Evolutionary conservation across 331 rosid genomes (phyloP), one percentile per base, ranked within the genome.

Genomic region (Quercus phellos): DNA sequence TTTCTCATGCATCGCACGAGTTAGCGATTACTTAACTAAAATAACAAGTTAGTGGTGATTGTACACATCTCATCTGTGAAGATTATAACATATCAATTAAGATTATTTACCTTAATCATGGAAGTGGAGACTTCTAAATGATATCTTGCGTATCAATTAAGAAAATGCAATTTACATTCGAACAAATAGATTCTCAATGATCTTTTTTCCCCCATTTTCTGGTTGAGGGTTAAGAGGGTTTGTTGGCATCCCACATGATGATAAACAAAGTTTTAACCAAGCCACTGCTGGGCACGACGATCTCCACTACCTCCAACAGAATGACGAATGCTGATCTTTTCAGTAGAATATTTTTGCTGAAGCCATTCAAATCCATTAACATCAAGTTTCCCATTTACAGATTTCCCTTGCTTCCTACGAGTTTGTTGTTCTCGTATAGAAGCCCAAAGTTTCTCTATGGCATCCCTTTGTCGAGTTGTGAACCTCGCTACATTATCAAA

Each of bases 211-310:
- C 53, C 53, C 6, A 22, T 8, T 18, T 55, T 59, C 2, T 10
- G 18, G 30, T 59, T 22, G 1, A 1, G 3, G 34, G 66, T 5
- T 9, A 24, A 22, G 29, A 54, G 55, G 55, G 66, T 63, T 79
- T 46, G 16, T 46, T 11, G 50, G 17, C 60, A 30, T 18, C 74
- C 51, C 27, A 24, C 75, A 18, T 26, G 0, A 53, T 10, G 64
- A 27, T 29, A 51, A 10, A 26, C 19, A 61, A 29, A 17, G 9
- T 16, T 46, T 46, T 46, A 94, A 66, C 99, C 99, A 70, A 92
- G 98, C 97, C 99, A 95, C 81, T 89, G 96, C 80, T 93, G 85
- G 66, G 98, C 94, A 61, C 87, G 88, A 11, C 99, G 93, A n/a
- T 81, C 98, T 38, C 97, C 97, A 42, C 96, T 88, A 6, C 74